Evolutionary conservation across 352 stramenopile genomes (phyloP).

Genomic region (Phytopythium chamaehyphon): DNA sequence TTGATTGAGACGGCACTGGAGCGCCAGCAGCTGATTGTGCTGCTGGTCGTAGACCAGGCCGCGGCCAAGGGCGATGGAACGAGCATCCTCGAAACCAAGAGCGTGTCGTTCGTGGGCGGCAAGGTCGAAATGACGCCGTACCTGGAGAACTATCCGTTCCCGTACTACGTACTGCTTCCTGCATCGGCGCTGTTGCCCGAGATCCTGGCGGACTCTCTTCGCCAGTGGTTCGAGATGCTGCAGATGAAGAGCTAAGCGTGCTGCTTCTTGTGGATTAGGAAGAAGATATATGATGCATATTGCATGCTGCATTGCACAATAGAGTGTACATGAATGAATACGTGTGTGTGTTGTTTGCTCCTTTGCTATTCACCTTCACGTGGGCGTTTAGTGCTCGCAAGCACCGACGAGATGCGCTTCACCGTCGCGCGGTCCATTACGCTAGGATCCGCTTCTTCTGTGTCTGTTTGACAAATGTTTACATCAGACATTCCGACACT

Average conservation of each 20-base stretch:
- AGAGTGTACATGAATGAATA: no score
- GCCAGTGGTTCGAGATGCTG: slow-evolving; percentile 99
- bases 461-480: slow-evolving; percentile 17
- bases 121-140: slow-evolving; percentile 97
- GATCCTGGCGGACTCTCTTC: slow-evolving; percentile 98
- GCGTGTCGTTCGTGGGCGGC: slow-evolving; percentile 95
- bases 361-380: no score
- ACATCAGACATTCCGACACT: not conserved
- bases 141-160: slow-evolving; percentile 99
- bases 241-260: slow-evolving; percentile 53
- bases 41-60: slow-evolving; percentile 96
- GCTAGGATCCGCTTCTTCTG: slow-evolving; percentile 51
- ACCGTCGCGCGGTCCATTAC: slow-evolving; percentile 79
- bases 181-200: slow-evolving; percentile 96
- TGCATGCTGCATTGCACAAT: not conserved
- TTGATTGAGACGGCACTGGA: slow-evolving; percentile 96
- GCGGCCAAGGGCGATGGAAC: slow-evolving; percentile 49
- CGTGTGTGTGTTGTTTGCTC: no score
- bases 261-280: not conserved
- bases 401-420: slow-evolving; percentile 72
- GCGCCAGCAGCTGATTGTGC: slow-evolving; percentile 97
- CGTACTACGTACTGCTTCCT: slow-evolving; percentile 98
- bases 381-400: slow-evolving; percentile 44
- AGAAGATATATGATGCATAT: not conserved
- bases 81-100: slow-evolving; percentile 98